Base-by-base conservation (phyloP, 352 stramenopile species). In the Blastocystis sp. region DNA sequence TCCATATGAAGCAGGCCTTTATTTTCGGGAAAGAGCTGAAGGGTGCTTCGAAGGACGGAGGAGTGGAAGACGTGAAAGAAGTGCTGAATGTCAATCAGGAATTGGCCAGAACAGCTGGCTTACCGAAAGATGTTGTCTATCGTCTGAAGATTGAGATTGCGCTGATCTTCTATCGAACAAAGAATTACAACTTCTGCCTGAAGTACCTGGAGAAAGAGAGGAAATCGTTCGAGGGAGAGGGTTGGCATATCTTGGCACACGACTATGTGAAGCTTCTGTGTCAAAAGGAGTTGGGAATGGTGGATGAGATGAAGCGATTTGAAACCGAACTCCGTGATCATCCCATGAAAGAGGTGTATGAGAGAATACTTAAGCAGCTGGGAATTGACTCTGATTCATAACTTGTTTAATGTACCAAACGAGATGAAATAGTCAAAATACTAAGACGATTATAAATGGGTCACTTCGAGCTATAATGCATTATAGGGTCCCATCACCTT, bases 11-110 rank as follows among this genome's bases (percentile, higher is more conserved):
- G 54, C 53, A 85, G 50, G 45, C 73, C 8, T 56, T 69, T 9
- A 85, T 85, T 16, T 85, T 85, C 53, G 34, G 20, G n/a, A 20
- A 66, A 30, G 73, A 85, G 16, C 20, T 55, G 37, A 45, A n/a
- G 8, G 34, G 30, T 6, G 16, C n/a, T 18, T 26, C 50, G 34
- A 45, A 68, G 56, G n/a, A 41, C 16, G 45, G 34, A 20, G 47
- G 41, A 8, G 39, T 65, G 6, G 63, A 66, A 55, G 47, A 66
- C 47, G 73, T 85, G 73, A 85, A 85, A 34, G 34, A 41, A 2
- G 37, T 85, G 24, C 30, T 85, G 34, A 85, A n/a, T 24, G 45
- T 55, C 20, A 69, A 43, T 43, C 65, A 85, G 47, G 34, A 26
- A 39, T 43, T 85, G 73, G 53, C 9, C 11, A 85, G 68, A 55